Base-by-base conservation (phyloP, 2,329 filamentous ascomycete species). In the Capronia americana region DNA sequence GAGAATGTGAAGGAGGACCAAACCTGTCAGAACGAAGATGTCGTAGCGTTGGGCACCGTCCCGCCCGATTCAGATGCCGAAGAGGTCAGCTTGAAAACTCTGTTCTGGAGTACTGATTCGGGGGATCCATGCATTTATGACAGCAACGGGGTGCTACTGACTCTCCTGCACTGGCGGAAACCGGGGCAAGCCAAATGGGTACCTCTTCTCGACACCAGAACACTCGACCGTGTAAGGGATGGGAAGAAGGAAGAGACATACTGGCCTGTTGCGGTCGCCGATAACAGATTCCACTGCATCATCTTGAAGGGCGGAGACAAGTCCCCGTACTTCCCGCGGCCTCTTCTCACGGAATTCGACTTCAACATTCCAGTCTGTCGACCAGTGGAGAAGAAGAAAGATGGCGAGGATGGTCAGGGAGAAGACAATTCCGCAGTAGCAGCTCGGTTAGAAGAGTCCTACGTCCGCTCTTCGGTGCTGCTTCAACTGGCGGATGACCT, bases 91-190 rank as follows among this genome's bases (percentile, higher is more conserved):
- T 80, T 98, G 26, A 89, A 89, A 74, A 93, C 87, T 65, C 90
- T 96, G 46, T 97, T 98, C 82, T 99, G 96, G 79, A 96, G 92
- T 14, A 96, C 92, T 14, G 92, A 96, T 74, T 87, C 86, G 66
- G 95, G 95, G n/a, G 93, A 99, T 74, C 95, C 95, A 6, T 97
- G 92, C 77, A 93, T 98, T 65, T 99, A 98, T 78, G 95, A 98
- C 78, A 92, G 92, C 4, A 92, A 92, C 1, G 95, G 96, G 48
- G 92, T 94, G 0, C 83, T 99, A 1, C 85, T 98, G 12, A 90
- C 94, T 1, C 85, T 98, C 1, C 84, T 96, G 53, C 93, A 97
- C 79, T 99, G 95, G 95, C 90, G 95, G 8, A 89, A 85, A 24
- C 89, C 90, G 0, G 92, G 91, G 3, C 90, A 95, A 74, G 95